Base-by-base conservation (phyloP, 495 filamentous ascomycete genomes). In the Xylona heveae region DNA sequence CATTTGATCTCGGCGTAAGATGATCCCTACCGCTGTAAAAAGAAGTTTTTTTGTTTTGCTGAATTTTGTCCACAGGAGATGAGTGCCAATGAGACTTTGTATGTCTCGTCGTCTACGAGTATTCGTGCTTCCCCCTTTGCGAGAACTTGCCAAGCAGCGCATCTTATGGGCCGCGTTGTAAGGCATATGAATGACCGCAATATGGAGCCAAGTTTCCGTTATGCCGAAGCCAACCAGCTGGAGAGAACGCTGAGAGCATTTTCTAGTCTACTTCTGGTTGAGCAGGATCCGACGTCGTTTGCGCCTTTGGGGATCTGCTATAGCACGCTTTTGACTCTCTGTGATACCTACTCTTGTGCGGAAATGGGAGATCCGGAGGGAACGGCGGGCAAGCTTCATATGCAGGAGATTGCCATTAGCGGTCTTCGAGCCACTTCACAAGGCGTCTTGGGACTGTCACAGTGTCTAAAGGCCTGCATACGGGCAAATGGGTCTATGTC, bases 61-160 rank as follows among this genome's bases (percentile, higher is more conserved):
- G 4, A 13, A 30, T 30, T 20, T 29, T n/a, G n/a, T 31, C 28
- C 41, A 19, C 17, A 43, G 29, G 38, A 42, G 28, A 42, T 38
- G 23, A 38, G 33, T 16, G 27, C 45, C 14, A 25, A 18, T 31
- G 28, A 25, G 24, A 31, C 37, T 15, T 18, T 31, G 21, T 12
- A 26, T 12, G 12, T 49, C 15, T 31, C 42, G 18, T 49, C 42
- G 0, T 43, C 46, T 10, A 31, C 45, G 17, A 27, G 26, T 20
- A 24, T 42, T 2, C 42, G 44, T 19, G 45, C 41, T 38, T 41
- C 41, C 34, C 39, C 42, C 30, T 62, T 60, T 37, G 45, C 53
- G 9, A 49, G 57, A 16, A 44, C 60, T 10, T 54, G 50, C 33
- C 58, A 62, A 38, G 53, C 55, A 19, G 50, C 45, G 3, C 41